These are phyloP conservation scores for Aureobasidium leucospermi DNA, from an alignment of 2,329 filamentous ascomycete species.

Conservation along the genomic window DNA sequence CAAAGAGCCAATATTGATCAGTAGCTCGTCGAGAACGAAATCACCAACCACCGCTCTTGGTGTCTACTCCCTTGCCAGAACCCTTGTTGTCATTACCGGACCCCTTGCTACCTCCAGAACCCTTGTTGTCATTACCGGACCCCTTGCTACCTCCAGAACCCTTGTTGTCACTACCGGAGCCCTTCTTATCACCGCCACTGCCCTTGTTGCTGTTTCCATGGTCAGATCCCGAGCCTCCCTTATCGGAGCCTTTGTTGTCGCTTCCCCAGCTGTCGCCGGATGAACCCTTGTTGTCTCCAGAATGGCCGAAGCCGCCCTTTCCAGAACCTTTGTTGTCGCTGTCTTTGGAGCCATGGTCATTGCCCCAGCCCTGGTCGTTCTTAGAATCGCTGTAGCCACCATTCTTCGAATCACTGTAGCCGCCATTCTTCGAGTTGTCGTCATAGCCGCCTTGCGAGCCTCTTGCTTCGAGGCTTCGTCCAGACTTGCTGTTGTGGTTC, in stretches of 20 bases:
- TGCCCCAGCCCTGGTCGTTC: not conserved
- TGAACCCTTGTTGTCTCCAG: not conserved
- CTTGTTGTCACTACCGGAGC: not conserved
- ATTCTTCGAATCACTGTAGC: not conserved
- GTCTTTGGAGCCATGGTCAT: not conserved
- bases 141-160: not conserved
- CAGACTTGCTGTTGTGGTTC: not conserved
- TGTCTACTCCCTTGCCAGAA: not conserved
- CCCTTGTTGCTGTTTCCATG: not conserved
- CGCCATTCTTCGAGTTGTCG: not conserved
- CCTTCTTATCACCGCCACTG: not conserved
- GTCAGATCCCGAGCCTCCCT: not conserved
- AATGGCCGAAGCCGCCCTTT: not conserved
- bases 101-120: not conserved
- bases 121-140: not conserved
- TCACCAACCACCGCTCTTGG: not conserved
- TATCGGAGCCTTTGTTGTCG: not conserved
- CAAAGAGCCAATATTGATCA: not conserved
- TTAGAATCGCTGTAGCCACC: not conserved
- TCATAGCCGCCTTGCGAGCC: not conserved
- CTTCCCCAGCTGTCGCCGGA: not conserved
- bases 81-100: not conserved
- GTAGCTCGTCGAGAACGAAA: not conserved
- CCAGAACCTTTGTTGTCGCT: not conserved
- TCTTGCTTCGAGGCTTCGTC: not conserved